These are phyloP conservation scores for Maudiozyma barnettii DNA, from an alignment of 805 yeast genomes.

Conservation along the genomic window DNA sequence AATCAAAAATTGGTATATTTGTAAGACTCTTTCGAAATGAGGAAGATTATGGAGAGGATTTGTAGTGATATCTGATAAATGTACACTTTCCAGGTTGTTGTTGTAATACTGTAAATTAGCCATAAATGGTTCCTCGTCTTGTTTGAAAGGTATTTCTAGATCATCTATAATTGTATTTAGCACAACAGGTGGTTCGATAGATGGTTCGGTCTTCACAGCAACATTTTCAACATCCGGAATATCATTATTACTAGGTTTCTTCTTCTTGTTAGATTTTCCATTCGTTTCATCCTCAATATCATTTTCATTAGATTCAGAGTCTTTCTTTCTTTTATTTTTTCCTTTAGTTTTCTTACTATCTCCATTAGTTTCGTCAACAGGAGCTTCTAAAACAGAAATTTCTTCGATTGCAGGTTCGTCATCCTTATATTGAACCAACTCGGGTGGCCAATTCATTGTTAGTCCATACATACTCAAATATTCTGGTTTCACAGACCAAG, in stretches of 20 bases:
- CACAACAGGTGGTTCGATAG: constrained; percentile 3
- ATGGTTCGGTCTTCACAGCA: background rate
- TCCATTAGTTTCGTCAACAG: background rate
- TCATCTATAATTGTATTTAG: constrained; percentile 23
- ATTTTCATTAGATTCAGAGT: constrained; percentile 8
- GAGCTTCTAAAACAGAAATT: background rate
- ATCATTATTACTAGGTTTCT: background rate
- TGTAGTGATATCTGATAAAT: background rate
- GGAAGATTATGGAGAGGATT: background rate
- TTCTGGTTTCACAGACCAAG: constrained; percentile 84
- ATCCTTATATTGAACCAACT: constrained; percentile 25
- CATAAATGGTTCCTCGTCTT: constrained; percentile 13
- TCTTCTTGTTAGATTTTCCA: background rate
- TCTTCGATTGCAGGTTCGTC: constrained; percentile 12
- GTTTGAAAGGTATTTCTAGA: constrained; percentile 18
- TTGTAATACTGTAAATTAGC: constrained; percentile 16
- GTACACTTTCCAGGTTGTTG: constrained; percentile 16
- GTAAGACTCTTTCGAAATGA: constrained; percentile 19
- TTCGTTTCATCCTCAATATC: background rate
- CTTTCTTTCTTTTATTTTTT: constrained; percentile 2
- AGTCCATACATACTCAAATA: constrained; percentile 34
- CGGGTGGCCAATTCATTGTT: constrained; percentile 28
- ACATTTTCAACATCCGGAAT: background rate
- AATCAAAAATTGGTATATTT: constrained; percentile 24
- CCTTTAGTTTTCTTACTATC: constrained; percentile 9